These are phyloP conservation scores for Prunus mira DNA, from an alignment of 306 rosid genomes.

Conservation along the genomic window DNA sequence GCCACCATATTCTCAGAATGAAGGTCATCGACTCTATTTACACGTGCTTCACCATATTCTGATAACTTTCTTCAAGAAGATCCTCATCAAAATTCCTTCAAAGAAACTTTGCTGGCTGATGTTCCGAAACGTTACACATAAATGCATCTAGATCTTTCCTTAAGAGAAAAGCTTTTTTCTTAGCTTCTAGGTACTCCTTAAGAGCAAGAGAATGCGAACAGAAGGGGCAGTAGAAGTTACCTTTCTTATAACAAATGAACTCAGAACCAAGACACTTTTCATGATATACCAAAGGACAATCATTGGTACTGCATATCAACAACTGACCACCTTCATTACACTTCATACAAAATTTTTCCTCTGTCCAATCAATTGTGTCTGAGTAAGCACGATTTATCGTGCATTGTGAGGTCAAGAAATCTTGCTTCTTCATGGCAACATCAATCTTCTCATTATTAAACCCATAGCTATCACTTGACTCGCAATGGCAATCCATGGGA, in stretches of 20 bases:
- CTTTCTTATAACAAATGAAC: constrained; percentile 36
- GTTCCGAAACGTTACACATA: constrained; percentile 19
- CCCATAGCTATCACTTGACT: constrained; percentile 32
- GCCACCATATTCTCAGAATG: constrained; percentile 5
- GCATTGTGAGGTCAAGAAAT: constrained; percentile 38
- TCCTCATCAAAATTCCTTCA: constrained; percentile 26
- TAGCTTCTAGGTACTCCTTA: constrained; percentile 57
- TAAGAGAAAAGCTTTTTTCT: constrained; percentile 48
- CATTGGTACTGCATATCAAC: constrained; percentile 47
- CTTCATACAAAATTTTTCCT: constrained; percentile 47
- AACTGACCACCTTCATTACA: constrained; percentile 60
- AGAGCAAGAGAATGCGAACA: constrained; percentile 54
- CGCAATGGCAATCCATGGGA: constrained; percentile 23
- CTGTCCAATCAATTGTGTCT: constrained; percentile 18
- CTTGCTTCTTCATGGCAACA: constrained; percentile 36
- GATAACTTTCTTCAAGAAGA: constrained; percentile 22
- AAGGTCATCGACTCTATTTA: constrained; percentile 28
- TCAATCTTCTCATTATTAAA: constrained; percentile 29
- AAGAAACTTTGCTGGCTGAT: constrained; percentile 11
- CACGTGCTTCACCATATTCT: constrained; percentile 14
- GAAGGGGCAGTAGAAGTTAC: constrained; percentile 62
- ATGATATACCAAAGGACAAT: constrained; percentile 66
- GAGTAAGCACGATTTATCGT: constrained; percentile 28
- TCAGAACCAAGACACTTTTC: constrained; percentile 49
- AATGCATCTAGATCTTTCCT: constrained; percentile 46